These are phyloP conservation scores for Saturnispora sekii DNA, from an alignment of 805 yeast genomes.

Conservation along the genomic window DNA sequence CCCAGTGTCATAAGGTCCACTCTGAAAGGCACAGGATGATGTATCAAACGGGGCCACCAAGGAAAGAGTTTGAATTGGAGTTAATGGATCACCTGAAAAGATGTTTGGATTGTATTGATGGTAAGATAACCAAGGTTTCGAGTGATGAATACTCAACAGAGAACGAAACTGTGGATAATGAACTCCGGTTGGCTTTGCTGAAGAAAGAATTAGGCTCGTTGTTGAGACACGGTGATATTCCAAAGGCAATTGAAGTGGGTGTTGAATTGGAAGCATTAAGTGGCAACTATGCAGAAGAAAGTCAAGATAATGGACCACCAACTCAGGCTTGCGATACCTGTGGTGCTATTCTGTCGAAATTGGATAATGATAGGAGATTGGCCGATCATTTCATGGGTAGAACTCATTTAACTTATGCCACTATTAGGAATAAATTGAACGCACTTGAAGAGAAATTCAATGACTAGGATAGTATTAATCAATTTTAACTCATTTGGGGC, in stretches of 20 bases:
- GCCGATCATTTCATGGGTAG: slow-evolving; percentile 89
- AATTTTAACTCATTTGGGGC: background rate
- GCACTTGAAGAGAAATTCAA: slow-evolving; percentile 25
- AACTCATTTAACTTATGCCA: slow-evolving; percentile 73
- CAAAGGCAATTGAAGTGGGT: background rate
- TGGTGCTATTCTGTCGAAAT: slow-evolving; percentile 77
- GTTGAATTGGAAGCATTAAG: background rate
- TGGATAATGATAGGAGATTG: slow-evolving; percentile 79
- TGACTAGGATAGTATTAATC: background rate
- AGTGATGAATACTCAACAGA: background rate
- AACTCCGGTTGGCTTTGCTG: background rate
- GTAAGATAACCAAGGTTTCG: slow-evolving; percentile 42
- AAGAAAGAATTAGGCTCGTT: too few relatives aligned
- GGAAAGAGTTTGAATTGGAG: slow-evolving; percentile 35
- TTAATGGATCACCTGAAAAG: slow-evolving; percentile 36
- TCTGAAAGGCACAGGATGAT: slow-evolving; percentile 62
- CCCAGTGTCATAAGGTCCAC: slow-evolving; percentile 69
- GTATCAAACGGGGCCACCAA: slow-evolving; percentile 44
- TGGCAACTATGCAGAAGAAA: background rate
- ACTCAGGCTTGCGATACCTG: slow-evolving; percentile 79
- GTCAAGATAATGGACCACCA: background rate
- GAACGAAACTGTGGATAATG: background rate
- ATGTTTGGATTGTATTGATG: slow-evolving; percentile 58
- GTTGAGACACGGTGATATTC: too few relatives aligned
- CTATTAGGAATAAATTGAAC: slow-evolving; percentile 51